These are phyloP conservation scores for Penicillium sp. DNA, from an alignment of 2,329 filamentous ascomycete species.

Conservation along the genomic window DNA sequence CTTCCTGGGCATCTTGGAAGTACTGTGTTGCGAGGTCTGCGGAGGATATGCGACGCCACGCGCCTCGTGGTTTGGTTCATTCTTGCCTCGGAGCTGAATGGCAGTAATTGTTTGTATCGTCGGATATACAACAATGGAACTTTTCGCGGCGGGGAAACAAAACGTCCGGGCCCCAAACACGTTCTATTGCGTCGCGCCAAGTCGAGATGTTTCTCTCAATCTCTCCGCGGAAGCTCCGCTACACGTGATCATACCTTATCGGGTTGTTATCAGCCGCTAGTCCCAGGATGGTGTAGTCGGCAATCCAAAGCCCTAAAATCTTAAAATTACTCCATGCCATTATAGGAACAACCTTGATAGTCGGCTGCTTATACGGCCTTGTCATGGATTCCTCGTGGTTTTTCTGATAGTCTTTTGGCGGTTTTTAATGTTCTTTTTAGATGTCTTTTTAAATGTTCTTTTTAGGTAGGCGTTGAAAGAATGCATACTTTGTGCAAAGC, in stretches of 20 bases:
- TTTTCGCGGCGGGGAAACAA: background rate
- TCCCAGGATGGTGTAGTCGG: background rate
- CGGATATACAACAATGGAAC: rapidly evolving
- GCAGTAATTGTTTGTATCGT: background rate
- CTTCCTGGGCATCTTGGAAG: slow-evolving; percentile 23
- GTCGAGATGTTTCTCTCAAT: slow-evolving; percentile 17
- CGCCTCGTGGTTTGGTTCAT: slow-evolving; percentile 35
- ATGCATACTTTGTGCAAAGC: no score
- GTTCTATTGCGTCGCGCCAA: background rate
- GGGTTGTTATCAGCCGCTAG: background rate
- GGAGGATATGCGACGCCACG: slow-evolving; percentile 28
- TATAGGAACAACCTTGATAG: no score
- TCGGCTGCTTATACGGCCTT: no score
- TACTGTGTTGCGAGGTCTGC: slow-evolving; percentile 19
- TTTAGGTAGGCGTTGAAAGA: no score
- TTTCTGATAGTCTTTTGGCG: no score
- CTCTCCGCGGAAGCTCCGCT: slow-evolving; percentile 30
- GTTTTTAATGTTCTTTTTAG: no score
- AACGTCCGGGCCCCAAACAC: background rate
- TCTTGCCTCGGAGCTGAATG: background rate
- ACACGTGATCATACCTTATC: slow-evolving; percentile 29
- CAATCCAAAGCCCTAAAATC: background rate
- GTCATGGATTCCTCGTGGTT: no score
- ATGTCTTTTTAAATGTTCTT: no score
- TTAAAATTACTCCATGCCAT: no score